These are phyloP conservation scores for Termitomyces sp. DNA, from an alignment of 768 basidiomycete species.

Conservation along the genomic window DNA sequence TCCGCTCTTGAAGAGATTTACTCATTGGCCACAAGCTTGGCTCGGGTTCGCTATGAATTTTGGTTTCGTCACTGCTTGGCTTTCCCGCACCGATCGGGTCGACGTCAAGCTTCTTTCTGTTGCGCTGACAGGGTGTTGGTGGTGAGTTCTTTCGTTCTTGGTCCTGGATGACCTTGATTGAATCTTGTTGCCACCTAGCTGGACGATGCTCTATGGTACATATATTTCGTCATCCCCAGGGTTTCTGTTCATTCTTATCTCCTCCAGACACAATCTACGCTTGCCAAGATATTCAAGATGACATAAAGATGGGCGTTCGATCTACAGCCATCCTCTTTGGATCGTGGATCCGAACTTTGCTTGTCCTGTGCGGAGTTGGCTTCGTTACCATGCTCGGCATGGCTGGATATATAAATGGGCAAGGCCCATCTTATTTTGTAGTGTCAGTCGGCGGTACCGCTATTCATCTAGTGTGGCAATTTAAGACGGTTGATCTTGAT, in stretches of 20 bases:
- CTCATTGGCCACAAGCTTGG: slow-evolving; percentile 62
- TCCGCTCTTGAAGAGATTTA: slow-evolving; percentile 53
- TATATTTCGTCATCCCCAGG: not conserved
- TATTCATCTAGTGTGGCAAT: slow-evolving; percentile 45
- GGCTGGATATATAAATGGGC: slow-evolving; percentile 50
- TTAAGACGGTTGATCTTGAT: slow-evolving; percentile 37
- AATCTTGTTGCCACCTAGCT: slow-evolving; percentile 22
- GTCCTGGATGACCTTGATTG: not conserved
- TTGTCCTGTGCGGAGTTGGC: slow-evolving; percentile 44
- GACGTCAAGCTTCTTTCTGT: slow-evolving; percentile 28
- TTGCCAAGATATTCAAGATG: slow-evolving; percentile 75
- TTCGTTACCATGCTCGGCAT: slow-evolving; percentile 52
- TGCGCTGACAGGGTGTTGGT: slow-evolving; percentile 43
- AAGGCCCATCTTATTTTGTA: slow-evolving; percentile 44
- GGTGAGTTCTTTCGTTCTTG: slow-evolving; percentile 23
- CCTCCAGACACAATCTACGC: slow-evolving; percentile 46
- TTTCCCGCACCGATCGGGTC: slow-evolving; percentile 30
- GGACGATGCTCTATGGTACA: slow-evolving; percentile 48
- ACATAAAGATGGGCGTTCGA: slow-evolving; percentile 66
- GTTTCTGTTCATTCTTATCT: not conserved
- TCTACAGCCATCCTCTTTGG: slow-evolving; percentile 77
- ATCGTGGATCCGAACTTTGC: slow-evolving; percentile 50
- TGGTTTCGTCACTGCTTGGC: slow-evolving; percentile 47
- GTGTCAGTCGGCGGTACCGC: slow-evolving; percentile 43
- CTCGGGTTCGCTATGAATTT: slow-evolving; percentile 59